Conservation (phyloP, 2,329 filamentous ascomycete species). For the Apiospora pterosperma region DNA sequence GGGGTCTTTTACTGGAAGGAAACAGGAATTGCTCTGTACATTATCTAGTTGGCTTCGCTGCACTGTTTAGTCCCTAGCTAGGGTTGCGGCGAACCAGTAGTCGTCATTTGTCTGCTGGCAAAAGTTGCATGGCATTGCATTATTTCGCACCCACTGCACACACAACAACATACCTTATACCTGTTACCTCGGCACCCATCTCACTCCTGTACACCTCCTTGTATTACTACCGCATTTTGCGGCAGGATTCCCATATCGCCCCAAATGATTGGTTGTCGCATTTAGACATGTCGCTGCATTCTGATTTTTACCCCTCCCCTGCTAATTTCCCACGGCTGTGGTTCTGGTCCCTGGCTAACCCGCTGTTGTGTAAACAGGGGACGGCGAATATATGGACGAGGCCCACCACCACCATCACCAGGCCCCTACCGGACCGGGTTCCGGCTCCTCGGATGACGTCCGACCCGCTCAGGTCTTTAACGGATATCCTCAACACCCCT, state of each 20-base stretch:
- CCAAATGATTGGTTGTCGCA: conserved; percentile 2
- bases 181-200: conserved; percentile 30
- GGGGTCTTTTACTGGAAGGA: conserved; percentile 25
- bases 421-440: conserved; percentile 51
- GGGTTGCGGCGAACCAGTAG: conserved; percentile 31
- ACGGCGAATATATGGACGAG: conserved; percentile 60
- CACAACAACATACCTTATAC: conserved; percentile 15
- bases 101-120: conserved; percentile 32
- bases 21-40: conserved; percentile 51
- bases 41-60: conserved; percentile 48
- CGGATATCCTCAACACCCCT: conserved; percentile 28
- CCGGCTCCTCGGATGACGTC: conserved; percentile 54
- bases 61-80: conserved; percentile 28
- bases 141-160: conserved; percentile 32
- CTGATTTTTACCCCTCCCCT: not conserved
- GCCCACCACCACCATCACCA: conserved; percentile 66
- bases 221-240: conserved; percentile 26
- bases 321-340: not conserved
- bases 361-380: conserved; percentile 43
- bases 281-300: not conserved
- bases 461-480: conserved; percentile 34
- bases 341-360: conserved; percentile 22
- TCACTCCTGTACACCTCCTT: conserved; percentile 17
- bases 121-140: conserved; percentile 29
- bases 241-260: conserved; percentile 24